phyloP scores from a whole-genome alignment of 1,139 yeast species.

The Diutina ranongensis region DNA sequence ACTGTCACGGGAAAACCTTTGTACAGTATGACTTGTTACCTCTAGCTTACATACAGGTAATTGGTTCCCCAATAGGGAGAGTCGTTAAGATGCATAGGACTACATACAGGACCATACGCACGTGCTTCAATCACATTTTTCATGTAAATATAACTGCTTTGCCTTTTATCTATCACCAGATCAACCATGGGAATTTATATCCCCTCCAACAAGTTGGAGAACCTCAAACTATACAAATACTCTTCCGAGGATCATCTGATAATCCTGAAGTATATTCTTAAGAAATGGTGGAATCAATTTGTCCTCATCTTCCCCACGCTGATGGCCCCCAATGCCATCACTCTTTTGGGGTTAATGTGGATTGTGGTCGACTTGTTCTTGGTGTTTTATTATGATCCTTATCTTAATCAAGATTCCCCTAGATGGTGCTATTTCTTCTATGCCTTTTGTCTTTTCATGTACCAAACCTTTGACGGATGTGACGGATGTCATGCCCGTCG shows the following conservation, averaged over 20 bases:
- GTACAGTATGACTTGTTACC: too few relatives aligned
- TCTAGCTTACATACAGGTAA: too few relatives aligned
- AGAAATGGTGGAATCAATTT: slow-evolving; percentile 69
- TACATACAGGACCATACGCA: neutral
- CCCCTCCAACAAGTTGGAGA: slow-evolving; percentile 46
- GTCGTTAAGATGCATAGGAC: too few relatives aligned
- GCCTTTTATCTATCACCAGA: neutral
- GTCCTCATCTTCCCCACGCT: slow-evolving; percentile 67
- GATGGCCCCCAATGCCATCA: slow-evolving; percentile 86
- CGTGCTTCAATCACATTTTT: neutral
- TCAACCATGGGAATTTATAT: slow-evolving; percentile 59
- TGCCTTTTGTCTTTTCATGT: slow-evolving; percentile 77
- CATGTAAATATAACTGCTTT: neutral
- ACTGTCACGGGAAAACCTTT: too few relatives aligned
- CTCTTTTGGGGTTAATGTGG: slow-evolving; percentile 66
- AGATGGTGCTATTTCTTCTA: slow-evolving; percentile 72
- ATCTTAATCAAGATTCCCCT: slow-evolving; percentile 49
- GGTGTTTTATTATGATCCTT: slow-evolving; percentile 68
- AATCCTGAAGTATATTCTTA: slow-evolving; percentile 61
- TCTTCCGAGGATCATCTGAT: slow-evolving; percentile 75
- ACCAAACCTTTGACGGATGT: slow-evolving; percentile 94
- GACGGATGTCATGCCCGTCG: slow-evolving; percentile 92
- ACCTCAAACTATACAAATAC: slow-evolving; percentile 58
- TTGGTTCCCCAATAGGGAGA: too few relatives aligned
- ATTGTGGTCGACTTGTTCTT: slow-evolving; percentile 52